Evolutionary conservation across 305 asterid species (phyloP).

Genomic region (Ajuga reptans): DNA sequence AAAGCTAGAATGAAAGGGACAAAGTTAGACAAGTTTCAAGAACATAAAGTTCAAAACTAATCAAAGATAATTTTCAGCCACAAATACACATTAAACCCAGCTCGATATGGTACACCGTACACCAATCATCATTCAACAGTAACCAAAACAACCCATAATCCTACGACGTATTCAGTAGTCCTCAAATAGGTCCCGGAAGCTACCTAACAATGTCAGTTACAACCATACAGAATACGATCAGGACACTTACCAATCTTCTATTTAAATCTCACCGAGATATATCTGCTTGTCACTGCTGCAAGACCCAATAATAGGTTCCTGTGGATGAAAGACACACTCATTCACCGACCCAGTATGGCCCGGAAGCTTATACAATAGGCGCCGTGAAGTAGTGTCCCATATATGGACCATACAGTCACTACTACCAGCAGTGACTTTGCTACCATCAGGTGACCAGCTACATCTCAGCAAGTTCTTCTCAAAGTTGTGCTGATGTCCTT

Average conservation of each 20-base stretch:
- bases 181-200: slow-evolving; percentile 12
- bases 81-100: slow-evolving; percentile 14
- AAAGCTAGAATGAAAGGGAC: no score
- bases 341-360: slow-evolving; percentile 94
- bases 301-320: slow-evolving; percentile 74
- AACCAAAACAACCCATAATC: slow-evolving; percentile 1
- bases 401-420: slow-evolving; percentile 87
- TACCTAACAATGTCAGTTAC: slow-evolving; percentile 20
- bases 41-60: no score
- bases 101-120: slow-evolving; percentile 14
- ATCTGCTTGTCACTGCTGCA: slow-evolving; percentile 97
- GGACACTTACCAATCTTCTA: neutral
- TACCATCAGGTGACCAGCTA: slow-evolving; percentile 95
- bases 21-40: no score
- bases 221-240: slow-evolving; percentile 11
- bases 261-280: slow-evolving; percentile 78
- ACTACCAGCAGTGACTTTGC: slow-evolving; percentile 92
- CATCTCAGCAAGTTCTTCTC: slow-evolving; percentile 92
- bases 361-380: slow-evolving; percentile 83
- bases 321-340: slow-evolving; percentile 80
- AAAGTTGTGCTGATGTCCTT: slow-evolving; percentile 93
- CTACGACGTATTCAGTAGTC: slow-evolving; percentile 17
- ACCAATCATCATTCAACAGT: slow-evolving; percentile 13
- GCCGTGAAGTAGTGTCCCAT: slow-evolving; percentile 88
- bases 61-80: neutral